A percentile compares a stretch with the other conserved stretches of the same genome.
Conservation (phyloP, 768 basidiomycete genomes). For the Thelephora aurantiotincta region DNA sequence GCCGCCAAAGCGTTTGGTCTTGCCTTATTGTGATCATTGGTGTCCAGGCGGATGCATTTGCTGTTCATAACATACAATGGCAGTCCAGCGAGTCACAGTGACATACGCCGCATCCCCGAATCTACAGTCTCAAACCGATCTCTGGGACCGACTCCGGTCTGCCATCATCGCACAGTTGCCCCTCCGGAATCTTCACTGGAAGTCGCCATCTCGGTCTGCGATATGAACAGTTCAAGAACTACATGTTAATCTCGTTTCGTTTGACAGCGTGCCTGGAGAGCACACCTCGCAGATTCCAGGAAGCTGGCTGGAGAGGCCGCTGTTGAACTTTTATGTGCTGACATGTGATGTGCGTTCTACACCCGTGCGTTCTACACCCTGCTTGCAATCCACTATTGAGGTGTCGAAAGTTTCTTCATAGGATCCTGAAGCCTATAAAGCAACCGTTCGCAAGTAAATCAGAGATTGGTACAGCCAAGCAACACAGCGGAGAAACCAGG, state of each 20-base stretch:
- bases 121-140: conserved; percentile 47
- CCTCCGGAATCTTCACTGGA: conserved; percentile 89
- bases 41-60: background rate
- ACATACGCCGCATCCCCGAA: conserved; percentile 53
- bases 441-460: conserved; percentile 68
- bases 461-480: conserved; percentile 79
- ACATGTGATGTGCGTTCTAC: conserved; percentile 84
- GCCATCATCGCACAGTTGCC: conserved; percentile 66
- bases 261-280: conserved; percentile 60
- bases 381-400: conserved; percentile 6
- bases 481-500: conserved; percentile 63
- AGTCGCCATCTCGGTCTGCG: conserved; percentile 50
- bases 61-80: conserved; percentile 11
- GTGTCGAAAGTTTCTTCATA: conserved; percentile 12
- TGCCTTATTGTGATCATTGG: too few relatives aligned
- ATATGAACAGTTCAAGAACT: conserved; percentile 84
- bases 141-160: conserved; percentile 55
- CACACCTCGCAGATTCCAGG: conserved; percentile 61
- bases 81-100: conserved; percentile 42
- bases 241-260: conserved; percentile 55
- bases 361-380: conserved; percentile 5
- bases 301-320: conserved; percentile 71
- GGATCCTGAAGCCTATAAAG: conserved; percentile 68
- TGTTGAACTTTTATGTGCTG: conserved; percentile 78
- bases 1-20: too few relatives aligned